phyloP scores from a whole-genome alignment of 331 rosid species.

The Spiraea crenata region DNA sequence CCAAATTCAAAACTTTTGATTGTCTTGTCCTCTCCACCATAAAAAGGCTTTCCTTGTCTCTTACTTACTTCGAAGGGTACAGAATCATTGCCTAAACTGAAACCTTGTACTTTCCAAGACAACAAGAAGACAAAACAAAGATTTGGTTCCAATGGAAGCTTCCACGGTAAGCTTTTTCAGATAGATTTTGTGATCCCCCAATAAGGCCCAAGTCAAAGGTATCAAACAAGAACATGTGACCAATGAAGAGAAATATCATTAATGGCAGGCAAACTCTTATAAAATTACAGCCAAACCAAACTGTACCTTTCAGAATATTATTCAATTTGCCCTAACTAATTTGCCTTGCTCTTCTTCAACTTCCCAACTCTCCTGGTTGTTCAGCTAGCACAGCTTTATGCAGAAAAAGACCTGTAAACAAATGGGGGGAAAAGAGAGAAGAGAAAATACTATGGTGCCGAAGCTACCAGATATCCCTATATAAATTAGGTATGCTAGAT shows the following conservation, averaged over 20 bases:
- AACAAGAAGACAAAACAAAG: neutral
- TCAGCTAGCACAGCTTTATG: slow-evolving; percentile 24
- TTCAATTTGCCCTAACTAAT: slow-evolving; percentile 18
- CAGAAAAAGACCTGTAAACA: slow-evolving; percentile 30
- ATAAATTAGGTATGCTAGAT: slow-evolving; percentile 34
- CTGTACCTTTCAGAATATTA: slow-evolving; percentile 35
- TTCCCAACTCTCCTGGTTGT: slow-evolving; percentile 28
- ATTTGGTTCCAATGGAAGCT: slow-evolving; percentile 22
- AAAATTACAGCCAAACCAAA: slow-evolving; percentile 22
- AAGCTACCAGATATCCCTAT: slow-evolving; percentile 19
- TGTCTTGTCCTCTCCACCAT: slow-evolving; percentile 8
- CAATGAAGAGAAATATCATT: slow-evolving; percentile 7
- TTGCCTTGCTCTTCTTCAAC: slow-evolving; percentile 27
- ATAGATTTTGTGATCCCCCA: slow-evolving; percentile 20
- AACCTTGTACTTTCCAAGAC: slow-evolving; percentile 21
- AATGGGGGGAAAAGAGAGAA: neutral
- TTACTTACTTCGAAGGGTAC: slow-evolving; percentile 13
- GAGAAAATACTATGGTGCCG: slow-evolving; percentile 19
- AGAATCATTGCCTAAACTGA: slow-evolving; percentile 7
- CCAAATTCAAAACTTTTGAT: neutral
- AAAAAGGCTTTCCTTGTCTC: slow-evolving; percentile 35
- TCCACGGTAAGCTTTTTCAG: slow-evolving; percentile 21
- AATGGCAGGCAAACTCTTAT: neutral
- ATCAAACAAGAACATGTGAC: slow-evolving; percentile 22
- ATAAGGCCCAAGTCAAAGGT: neutral